Base-by-base conservation (phyloP, 1,284 basidiomycete genomes). In the Sporisorium sorghi region DNA sequence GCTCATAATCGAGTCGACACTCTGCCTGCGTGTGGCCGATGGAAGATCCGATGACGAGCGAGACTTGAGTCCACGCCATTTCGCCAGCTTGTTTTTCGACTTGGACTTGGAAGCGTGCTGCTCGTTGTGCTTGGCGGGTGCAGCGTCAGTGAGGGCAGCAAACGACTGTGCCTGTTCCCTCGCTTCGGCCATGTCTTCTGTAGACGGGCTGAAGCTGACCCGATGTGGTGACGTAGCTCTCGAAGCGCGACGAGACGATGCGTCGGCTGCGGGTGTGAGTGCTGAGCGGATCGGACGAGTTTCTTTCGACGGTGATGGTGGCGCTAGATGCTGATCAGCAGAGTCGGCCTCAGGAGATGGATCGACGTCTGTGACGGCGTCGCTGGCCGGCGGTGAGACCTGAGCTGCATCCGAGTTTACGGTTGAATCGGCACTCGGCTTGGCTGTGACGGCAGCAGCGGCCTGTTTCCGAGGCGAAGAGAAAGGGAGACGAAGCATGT, bases 161-260 rank as follows among this genome's bases (percentile, higher is more conserved):
- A 53, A 28, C 5, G 47, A 32, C 8, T 55, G 47, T 4, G 71
- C 66, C 42, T 67, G 60, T 37, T 77, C 71, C 17, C 75, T 56
- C 2, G 71, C 67, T 5, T 70, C 59, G 3, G 65, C 67, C 28
- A 53, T 61, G 30, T 77, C 59, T 19, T 77, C 75, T 35, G 68
- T 77, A 3, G 75, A 77, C 3, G 75, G 75, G 33, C 71, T 74
- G 62, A 77, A 77, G 59, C 70, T 73, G 53, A 77, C 75, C 5
- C 75, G 56, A 43, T 75, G 71, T 11, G 57, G 58, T 2, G 71
- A 72, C n/a, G 42, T 17, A 19, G 48, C 28, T 21, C 60, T 51
- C 10, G 60, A 58, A n/a, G 61, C 53, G 11, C 52, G 51, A 8
- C 57, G 57, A 5, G 37, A n/a, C 14, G 56, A 35, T n/a, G 39